Conservation (phyloP, 371 early-diverging fungal genomes). For the Polyrhizophydium stewartii region DNA sequence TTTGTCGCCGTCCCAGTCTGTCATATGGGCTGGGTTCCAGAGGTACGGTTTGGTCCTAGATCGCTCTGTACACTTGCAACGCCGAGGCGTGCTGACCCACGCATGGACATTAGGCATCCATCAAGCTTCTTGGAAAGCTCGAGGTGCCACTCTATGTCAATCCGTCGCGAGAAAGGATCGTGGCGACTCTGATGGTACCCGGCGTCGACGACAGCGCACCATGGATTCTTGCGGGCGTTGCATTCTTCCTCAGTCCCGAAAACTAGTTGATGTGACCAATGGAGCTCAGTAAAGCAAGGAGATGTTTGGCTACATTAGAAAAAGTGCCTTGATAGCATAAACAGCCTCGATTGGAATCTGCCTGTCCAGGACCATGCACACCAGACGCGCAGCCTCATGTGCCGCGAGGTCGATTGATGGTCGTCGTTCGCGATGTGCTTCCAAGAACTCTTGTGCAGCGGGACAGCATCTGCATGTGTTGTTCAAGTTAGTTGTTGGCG, state of each 20-base stretch:
- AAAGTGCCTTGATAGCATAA: neutral
- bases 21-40: conserved; percentile 37
- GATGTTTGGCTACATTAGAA: neutral
- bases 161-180: conserved; percentile 26
- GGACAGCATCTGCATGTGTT: too few species aligned
- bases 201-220: conserved; percentile 16
- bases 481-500: too few species aligned
- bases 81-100: neutral
- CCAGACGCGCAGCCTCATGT: too few species aligned
- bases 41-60: conserved; percentile 16
- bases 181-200: conserved; percentile 31
- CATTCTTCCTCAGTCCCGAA: conserved; percentile 27
- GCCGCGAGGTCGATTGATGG: too few species aligned
- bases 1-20: conserved; percentile 28
- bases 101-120: neutral
- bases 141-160: conserved; percentile 34
- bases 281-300: neutral
- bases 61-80: neutral
- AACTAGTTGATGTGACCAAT: too few species aligned
- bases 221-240: conserved; percentile 43
- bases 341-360: neutral
- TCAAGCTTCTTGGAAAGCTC: conserved; percentile 7
- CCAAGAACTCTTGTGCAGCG: too few species aligned
- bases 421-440: too few species aligned
- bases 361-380: too few species aligned